Base-by-base conservation (phyloP, 148 eudicot species). In the Polygonum maritimum region DNA sequence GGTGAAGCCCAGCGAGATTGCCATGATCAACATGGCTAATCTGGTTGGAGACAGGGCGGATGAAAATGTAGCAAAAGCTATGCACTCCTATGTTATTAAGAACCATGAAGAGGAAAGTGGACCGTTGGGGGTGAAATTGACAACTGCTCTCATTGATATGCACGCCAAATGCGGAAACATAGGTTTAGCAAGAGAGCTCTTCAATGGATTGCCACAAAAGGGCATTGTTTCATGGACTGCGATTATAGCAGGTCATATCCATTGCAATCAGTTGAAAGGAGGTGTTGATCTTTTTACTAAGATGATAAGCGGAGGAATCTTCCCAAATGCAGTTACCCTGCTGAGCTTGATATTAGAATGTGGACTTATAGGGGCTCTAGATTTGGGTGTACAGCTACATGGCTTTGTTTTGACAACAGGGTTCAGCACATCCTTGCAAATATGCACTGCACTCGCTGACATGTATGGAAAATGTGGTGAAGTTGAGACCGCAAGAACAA, bases 321-420 rank as follows among this genome's bases (percentile, higher is more conserved):
- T 74, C 70, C 89, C 92, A 1, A 89, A 90, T 78, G 88, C 80
- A 48, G 78, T 90, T 73, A 87, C 90, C 33, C 71, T 91, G 77
- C 80, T 86, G 73, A 79, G 88, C 62, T 51, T 87, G 74, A 75
- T 91, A 79, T 72, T 86, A 26, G 87, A 82, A 60, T 90, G 95
- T 79, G 88, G 91, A 5, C 78, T 76, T 41, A 75, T 83, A 39
- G 84, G 84, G n/a, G 77, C 77, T 74, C 81, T 87, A 72, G 89
- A 85, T 48, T 74, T 79, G 74, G 96, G 90, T 65, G 82, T 83
- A 60, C 81, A 78, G 80, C 71, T 83, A 69, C 79, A 79, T 74
- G 74, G 39, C 55, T 79, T 72, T 77, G 81, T 77, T 72, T 38
- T 77, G 35, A 79, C 82, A 74, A 71, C 55, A 35, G 84, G 84